Conservation (phyloP, 306 rosid species). For the Prunus dulcis region DNA sequence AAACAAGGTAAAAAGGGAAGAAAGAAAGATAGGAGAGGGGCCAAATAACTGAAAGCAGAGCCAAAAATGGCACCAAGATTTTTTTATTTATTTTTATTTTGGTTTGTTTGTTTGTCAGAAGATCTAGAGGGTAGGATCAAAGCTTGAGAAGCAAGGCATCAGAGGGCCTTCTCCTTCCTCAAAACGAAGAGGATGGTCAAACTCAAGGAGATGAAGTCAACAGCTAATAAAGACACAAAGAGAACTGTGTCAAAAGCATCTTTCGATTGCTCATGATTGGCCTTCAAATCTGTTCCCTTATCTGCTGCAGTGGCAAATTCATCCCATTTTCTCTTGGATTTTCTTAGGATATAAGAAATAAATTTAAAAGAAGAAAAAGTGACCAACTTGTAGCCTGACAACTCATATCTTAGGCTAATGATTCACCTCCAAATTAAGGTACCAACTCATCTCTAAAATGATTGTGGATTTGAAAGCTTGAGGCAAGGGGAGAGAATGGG, state of each 20-base stretch:
- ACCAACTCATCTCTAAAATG: too few relatives aligned
- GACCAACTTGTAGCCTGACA: too few relatives aligned
- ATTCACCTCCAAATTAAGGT: too few relatives aligned
- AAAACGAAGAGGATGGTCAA: constrained; percentile 38
- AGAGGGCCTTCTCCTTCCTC: constrained; percentile 58
- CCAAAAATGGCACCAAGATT: neutral
- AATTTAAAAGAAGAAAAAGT: too few relatives aligned
- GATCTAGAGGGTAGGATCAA: constrained; percentile 32
- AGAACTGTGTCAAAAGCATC: neutral
- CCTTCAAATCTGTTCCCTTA: constrained; percentile 47
- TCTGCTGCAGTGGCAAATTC: constrained; percentile 39
- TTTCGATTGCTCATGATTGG: constrained; percentile 44
- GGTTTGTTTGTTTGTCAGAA: too few relatives aligned
- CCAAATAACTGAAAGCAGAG: neutral
- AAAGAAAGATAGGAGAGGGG: too few relatives aligned
- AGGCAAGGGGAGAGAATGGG: too few relatives aligned
- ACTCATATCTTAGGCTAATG: too few relatives aligned
- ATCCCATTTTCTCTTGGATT: neutral
- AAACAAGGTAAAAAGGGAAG: neutral
- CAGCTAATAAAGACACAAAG: neutral
- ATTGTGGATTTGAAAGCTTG: too few relatives aligned
- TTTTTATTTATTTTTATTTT: neutral
- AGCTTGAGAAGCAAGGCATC: constrained; percentile 62
- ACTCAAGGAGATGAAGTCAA: constrained; percentile 10
- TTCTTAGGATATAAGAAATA: neutral